Percentiles rank a stretch among this genome's conserved stretches.
phyloP scores from a whole-genome alignment of 2,329 filamentous ascomycete genomes.

The Drechslera avenae region DNA sequence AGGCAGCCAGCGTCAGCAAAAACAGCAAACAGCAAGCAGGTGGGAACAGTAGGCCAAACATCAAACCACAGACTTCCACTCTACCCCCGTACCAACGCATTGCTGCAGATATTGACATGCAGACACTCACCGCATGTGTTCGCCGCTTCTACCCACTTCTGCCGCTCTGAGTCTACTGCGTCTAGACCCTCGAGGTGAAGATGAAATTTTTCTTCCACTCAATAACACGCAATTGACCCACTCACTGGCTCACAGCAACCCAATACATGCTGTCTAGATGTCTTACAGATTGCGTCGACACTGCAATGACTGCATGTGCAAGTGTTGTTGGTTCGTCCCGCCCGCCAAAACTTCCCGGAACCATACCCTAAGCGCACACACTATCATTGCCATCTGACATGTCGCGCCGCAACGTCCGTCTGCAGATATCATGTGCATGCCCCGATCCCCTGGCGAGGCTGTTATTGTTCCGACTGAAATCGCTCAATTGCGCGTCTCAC shows the following conservation, averaged over 20 bases:
- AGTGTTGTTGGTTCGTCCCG: background rate
- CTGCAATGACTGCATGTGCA: background rate
- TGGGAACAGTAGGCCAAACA: too few relatives aligned
- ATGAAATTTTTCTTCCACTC: slow-evolving; percentile 1
- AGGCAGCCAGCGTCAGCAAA: too few relatives aligned
- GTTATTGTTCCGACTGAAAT: too few relatives aligned
- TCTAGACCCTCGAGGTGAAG: slow-evolving; percentile 8
- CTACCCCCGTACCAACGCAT: too few relatives aligned
- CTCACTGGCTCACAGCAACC: background rate
- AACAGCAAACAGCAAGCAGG: too few relatives aligned
- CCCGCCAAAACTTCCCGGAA: too few relatives aligned
- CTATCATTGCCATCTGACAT: slow-evolving; percentile 1
- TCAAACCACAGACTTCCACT: too few relatives aligned
- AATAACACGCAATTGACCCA: slow-evolving; percentile 5
- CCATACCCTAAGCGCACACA: background rate
- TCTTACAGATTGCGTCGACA: slow-evolving; percentile 1
- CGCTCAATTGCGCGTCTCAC: too few relatives aligned
- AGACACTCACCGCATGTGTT: background rate
- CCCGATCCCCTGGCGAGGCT: too few relatives aligned
- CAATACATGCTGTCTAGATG: background rate
- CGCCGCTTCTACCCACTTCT: too few relatives aligned
- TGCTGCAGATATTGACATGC: too few relatives aligned
- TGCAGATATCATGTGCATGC: too few relatives aligned
- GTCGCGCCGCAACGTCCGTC: slow-evolving; percentile 3
- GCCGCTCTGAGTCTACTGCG: background rate